These are phyloP conservation scores for Platismatia glauca DNA, from an alignment of 495 filamentous ascomycete species.

Conservation along the genomic window DNA sequence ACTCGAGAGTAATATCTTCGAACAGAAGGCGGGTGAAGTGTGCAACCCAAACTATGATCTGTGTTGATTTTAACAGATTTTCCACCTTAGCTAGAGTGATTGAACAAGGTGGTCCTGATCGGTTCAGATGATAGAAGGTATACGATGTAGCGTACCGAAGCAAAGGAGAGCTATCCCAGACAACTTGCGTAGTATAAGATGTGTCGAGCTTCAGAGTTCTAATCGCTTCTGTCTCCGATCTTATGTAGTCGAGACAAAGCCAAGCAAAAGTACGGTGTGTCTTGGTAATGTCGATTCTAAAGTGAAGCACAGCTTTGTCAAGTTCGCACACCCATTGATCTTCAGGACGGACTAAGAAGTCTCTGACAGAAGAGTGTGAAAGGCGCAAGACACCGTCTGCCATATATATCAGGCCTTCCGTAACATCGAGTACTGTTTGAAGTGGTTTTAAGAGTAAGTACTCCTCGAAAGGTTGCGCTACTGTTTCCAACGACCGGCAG, in stretches of 20 bases:
- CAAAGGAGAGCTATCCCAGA: not conserved
- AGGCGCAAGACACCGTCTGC: not conserved
- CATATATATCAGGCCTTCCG: not conserved
- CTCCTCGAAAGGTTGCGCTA: not conserved
- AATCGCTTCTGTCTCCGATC: not conserved
- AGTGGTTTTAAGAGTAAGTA: not conserved
- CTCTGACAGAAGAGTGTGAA: not conserved
- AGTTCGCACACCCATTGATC: not conserved
- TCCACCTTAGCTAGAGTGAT: constrained; percentile 1
- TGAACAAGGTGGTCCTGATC: not conserved
- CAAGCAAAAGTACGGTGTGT: not conserved
- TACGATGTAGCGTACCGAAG: not conserved
- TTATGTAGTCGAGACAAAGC: constrained; percentile 1
- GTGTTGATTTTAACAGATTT: not conserved
- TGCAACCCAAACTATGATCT: not conserved
- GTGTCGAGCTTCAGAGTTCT: not conserved
- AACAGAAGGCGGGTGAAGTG: not conserved
- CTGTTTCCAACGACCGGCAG: not conserved
- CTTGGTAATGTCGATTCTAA: not conserved
- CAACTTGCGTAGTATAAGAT: not conserved
- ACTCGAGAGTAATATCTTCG: not conserved
- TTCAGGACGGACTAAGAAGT: not conserved
- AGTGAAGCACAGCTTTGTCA: not conserved
- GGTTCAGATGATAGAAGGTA: not conserved
- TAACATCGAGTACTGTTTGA: not conserved